Evolutionary conservation across 148 eudicot species (phyloP), one percentile per base, ranked within the genome.

Genomic region (Gaultheria prostrata): DNA sequence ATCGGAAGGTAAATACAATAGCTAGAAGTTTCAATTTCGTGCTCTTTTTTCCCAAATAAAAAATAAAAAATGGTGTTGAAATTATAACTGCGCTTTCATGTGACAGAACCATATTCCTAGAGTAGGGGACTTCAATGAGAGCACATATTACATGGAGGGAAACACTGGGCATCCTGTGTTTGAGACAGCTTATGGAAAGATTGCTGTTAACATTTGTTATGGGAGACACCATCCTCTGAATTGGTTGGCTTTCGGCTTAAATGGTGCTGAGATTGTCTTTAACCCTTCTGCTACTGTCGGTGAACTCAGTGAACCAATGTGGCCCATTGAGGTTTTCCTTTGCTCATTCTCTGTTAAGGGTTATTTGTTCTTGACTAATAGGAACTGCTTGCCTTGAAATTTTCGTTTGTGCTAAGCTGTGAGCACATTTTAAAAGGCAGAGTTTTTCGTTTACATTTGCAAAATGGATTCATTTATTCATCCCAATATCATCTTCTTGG

Each of bases 211-310:
- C 80, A 96, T 96, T 75, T 96, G 99, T 84, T 96, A 94, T 82
- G 99, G 99, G 73, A 96, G 99, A 85, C 99, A 96, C 88, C 99
- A 96, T 88, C 99, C 99, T 81, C 89, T 96, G 81, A 96, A 96
- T 79, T 94, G 99, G 99, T 82, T 94, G 84, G 99, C 95, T 70
- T 96, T 96, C 80, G 99, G 99, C 57, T 91, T 96, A 84, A 96
- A 96, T 90, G 99, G 99, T 51, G 99, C 99, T 45, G 99, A 96
- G 88, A 94, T 96, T 83, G 95, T 96, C 45, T 96, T 96, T 81
- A 96, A 96, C 78, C 99, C 99, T 2, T 94, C 99, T 73, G 99
- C 99, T 74, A 96, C 99, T 77, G 99, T 96, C 86, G 98, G 98
- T 78, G 94, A 92, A 87, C 98, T 96, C 86, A 96, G 99, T 80